Evolutionary conservation across 2,329 filamentous ascomycete genomes (phyloP), one percentile per base, ranked within the genome.

Genomic region (Thielaviopsis euricoi): DNA sequence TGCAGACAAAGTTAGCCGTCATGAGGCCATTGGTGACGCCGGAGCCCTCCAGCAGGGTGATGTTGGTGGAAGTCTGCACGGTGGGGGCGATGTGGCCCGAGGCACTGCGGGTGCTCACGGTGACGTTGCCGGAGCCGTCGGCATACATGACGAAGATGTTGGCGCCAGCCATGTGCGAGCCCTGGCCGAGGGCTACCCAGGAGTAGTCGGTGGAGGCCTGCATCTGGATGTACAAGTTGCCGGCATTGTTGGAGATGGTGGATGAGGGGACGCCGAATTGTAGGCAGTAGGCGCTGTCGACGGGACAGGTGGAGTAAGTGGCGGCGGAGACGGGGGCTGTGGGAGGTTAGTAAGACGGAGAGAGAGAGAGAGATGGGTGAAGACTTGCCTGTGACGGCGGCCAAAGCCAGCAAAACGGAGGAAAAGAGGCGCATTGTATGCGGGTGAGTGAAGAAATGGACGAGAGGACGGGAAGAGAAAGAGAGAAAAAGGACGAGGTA

Each of bases 121-220:
- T 85, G 23, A 85, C 73, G 64, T 84, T 83, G 61, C 76, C 76
- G 3, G 63, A 62, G 60, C 79, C 78, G 62, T 81, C 73, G 52
- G 77, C 69, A 66, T 85, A 85, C 62, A 84, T 72, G 64, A 85
- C 62, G 65, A 85, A 83, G 59, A 85, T 82, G 65, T 81, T 76
- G 54, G 81, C 67, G 33, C 74, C 76, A 15, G 66, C 48, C 82
- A 85, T 85, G 49, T 62, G 60, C 0, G 64, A 63, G 52, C 82
- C 82, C 33, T 77, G 78, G 29, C 79, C 82, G 19, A 84, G 70
- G 9, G 72, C 77, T 17, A 82, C 73, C 82, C 82, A 85, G 60
- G 67, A 64, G 65, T 77, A 77, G 6, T 68, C 69, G 1, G 71
- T 71, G 1, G 78, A 76, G 3, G 79, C 79, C n/a, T 69, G 69